A percentile compares a stretch with the other conserved stretches of the same genome.
Conservation (phyloP, 768 basidiomycete genomes). For the Krasilnikovozyma curviuscula region DNA sequence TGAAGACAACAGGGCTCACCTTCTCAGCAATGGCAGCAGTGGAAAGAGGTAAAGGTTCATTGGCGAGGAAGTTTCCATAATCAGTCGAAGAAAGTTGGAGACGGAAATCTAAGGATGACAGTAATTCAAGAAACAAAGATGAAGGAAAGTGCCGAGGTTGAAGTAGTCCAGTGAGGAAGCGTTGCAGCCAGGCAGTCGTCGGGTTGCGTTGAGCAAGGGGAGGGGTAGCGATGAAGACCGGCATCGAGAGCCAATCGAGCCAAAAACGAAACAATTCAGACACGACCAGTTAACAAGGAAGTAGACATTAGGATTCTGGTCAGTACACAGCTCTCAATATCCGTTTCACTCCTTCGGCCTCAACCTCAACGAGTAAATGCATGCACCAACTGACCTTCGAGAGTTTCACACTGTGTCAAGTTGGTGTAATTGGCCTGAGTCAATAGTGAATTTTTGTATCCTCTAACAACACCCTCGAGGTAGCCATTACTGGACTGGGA, state of each 20-base stretch:
- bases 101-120: conserved; percentile 51
- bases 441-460: conserved; percentile 84
- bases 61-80: conserved; percentile 94
- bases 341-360: too few species aligned
- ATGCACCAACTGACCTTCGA: conserved; percentile 74
- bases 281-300: too few species aligned
- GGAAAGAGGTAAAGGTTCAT: conserved; percentile 80
- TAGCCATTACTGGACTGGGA: conserved; percentile 26
- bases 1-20: conserved; percentile 11
- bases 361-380: not conserved
- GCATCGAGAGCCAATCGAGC: too few species aligned
- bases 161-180: not conserved
- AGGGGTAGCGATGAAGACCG: not conserved
- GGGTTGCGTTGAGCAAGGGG: not conserved
- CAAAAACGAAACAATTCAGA: too few species aligned
- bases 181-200: too few species aligned
- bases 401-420: conserved; percentile 86
- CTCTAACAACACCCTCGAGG: conserved; percentile 39
- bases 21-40: conserved; percentile 92
- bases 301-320: not conserved
- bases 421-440: conserved; percentile 78
- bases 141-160: not conserved
- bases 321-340: too few species aligned
- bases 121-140: not conserved
- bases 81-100: conserved; percentile 92